Percentiles rank a stretch among this genome's conserved stretches.
phyloP scores from a whole-genome alignment of 163 green algal genomes.

The Chlamydomonas reinhardtii region DNA sequence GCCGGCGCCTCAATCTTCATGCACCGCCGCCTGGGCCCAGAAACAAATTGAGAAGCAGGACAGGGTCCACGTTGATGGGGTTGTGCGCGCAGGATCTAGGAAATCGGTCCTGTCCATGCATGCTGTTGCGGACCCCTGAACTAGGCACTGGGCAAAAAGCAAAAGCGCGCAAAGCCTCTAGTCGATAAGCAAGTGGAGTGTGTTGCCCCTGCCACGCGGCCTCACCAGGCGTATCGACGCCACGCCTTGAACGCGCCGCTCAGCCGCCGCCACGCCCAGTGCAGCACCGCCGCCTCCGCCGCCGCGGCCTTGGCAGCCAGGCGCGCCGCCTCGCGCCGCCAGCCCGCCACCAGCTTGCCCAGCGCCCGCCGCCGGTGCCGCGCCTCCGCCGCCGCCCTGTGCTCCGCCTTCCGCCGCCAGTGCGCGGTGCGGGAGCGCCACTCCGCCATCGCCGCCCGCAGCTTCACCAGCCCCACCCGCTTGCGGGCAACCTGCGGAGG shows the following conservation, averaged over 20 bases:
- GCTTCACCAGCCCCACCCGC: neutral
- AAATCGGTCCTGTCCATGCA: no score
- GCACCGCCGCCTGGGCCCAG: conserved; percentile 2
- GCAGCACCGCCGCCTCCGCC: neutral
- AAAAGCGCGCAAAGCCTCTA: no score
- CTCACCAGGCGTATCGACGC: conserved; percentile 25
- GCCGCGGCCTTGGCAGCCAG: conserved; percentile 5
- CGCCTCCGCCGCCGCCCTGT: neutral
- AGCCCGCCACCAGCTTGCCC: conserved; percentile 13
- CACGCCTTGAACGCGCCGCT: neutral
- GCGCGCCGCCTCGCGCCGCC: conserved; percentile 32
- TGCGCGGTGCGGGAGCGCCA: conserved; percentile 9
- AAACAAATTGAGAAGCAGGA: no score
- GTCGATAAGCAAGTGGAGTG: no score
- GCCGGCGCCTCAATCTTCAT: conserved; percentile 11
- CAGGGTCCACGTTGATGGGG: no score
- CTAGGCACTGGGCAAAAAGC: no score
- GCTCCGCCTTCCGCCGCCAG: conserved; percentile 4
- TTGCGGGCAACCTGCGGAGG: conserved; percentile 5
- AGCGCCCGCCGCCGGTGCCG: conserved; percentile 28
- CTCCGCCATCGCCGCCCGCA: neutral
- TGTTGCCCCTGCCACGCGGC: no score
- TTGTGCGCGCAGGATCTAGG: no score
- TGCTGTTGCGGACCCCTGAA: no score
- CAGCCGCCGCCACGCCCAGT: neutral